Evolutionary conservation across 768 basidiomycete genomes (phyloP).

Genomic region (Russula compacta): DNA sequence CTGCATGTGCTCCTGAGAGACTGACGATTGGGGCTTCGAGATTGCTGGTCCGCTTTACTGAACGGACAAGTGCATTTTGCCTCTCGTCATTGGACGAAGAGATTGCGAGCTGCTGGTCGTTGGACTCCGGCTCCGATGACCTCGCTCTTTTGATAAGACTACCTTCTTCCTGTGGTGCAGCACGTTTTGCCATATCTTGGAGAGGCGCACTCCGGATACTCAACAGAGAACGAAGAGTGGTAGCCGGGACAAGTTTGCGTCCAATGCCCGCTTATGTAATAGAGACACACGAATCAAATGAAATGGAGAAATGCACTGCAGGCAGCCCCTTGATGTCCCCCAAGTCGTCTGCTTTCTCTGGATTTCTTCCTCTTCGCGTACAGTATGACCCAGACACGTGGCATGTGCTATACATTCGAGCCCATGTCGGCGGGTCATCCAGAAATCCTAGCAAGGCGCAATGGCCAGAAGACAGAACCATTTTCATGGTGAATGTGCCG

Average conservation of each 20-base stretch:
- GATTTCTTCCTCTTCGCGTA: conserved; percentile 42
- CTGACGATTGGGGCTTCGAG: conserved; percentile 92
- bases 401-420: conserved; percentile 73
- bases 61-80: conserved; percentile 72
- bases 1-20: conserved; percentile 77
- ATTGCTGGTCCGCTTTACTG: conserved; percentile 84
- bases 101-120: conserved; percentile 61
- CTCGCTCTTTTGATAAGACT: conserved; percentile 55
- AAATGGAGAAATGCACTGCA: too few relatives aligned
- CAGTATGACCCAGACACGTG: conserved; percentile 35
- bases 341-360: conserved; percentile 21
- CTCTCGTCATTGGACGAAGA: conserved; percentile 67
- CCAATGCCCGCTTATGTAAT: not conserved
- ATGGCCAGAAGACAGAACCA: conserved; percentile 53
- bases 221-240: not conserved
- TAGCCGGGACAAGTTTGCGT: not conserved
- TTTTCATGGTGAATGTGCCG: conserved; percentile 86
- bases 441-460: conserved; percentile 26
- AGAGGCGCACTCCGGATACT: not conserved
- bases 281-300: not conserved
- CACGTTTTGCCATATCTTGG: conserved; percentile 56
- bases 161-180: conserved; percentile 46
- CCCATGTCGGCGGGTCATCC: conserved; percentile 40
- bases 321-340: not conserved
- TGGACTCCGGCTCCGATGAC: conserved; percentile 36